Evolutionary conservation across 2,329 filamentous ascomycete genomes (phyloP), one percentile per base, ranked within the genome.

Genomic region (Penicillium sp.): DNA sequence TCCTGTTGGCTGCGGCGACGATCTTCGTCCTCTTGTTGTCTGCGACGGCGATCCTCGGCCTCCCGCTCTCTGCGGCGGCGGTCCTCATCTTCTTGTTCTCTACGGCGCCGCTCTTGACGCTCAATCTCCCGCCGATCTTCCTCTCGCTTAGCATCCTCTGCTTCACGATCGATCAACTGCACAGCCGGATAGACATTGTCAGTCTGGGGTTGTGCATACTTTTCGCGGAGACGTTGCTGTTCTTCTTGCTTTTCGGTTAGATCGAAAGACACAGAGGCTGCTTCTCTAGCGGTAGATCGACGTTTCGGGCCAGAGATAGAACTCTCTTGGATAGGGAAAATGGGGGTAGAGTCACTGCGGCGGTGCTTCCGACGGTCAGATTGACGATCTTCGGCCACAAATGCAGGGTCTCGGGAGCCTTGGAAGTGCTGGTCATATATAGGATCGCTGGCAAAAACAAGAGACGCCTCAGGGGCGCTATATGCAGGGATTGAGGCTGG

Each of bases 181-280:
- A 68, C 63, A 21, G 57, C 57, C 21, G 61, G 60, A 37, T 72
- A 60, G 22, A 67, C 47, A 4, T 58, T 53, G 14, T 64, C 67
- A 11, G 58, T 16, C 16, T 3, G 16, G 7, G 31, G 16, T 6
- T 11, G 31, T 33, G 31, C 65, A 52, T 58, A 50, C 39, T 52
- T 67, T 46, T 67, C 43, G 14, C 53, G 53, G 11, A 48, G 53
- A 33, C 21, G 24, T 33, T 51, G 41, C 22, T 50, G 41, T 8
- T 39, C n/a, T 13, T 33, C 44, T 69, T 86, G 82, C 65, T 85
- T 82, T 47, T 84, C 75, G 0, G 83, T 85, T 49, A 86, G 66
- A 37, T 82, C 79, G 61, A 86, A 86, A 53, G 82, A 80, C 8
- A 87, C 85, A 57, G 77, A 80, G 9, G 76, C 76, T 54, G 72